Conservation (phyloP, 2,329 filamentous ascomycete species). For the Xylaria sp. region DNA sequence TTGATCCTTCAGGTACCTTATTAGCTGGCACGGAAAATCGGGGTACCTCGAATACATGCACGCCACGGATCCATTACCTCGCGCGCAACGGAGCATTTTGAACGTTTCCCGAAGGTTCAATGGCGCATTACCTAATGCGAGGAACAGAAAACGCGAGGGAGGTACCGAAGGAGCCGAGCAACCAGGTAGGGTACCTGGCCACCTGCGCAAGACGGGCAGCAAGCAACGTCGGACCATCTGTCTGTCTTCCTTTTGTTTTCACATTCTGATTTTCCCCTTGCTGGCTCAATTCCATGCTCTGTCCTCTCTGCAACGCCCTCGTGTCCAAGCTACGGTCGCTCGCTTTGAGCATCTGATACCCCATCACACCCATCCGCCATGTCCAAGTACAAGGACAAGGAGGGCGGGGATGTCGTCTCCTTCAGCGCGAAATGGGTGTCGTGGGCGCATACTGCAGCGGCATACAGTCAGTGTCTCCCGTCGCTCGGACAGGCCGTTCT, state of each 20-base stretch:
- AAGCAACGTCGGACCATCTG: too few species aligned
- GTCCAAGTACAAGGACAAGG: conserved; percentile 64
- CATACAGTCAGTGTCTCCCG: conserved; percentile 65
- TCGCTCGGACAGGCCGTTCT: too few species aligned
- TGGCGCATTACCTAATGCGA: too few species aligned
- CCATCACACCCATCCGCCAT: conserved; percentile 21
- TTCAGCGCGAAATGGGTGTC: conserved; percentile 91
- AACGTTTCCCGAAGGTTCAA: neutral
- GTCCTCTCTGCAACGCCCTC: too few species aligned
- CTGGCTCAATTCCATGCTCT: neutral
- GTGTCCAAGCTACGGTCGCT: too few species aligned
- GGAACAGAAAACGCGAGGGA: neutral
- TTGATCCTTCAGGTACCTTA: too few species aligned
- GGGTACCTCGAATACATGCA: too few species aligned
- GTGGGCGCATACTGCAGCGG: conserved; percentile 80
- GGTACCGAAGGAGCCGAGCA: conserved; percentile 18
- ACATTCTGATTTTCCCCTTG: conserved; percentile 1
- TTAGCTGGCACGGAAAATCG: too few species aligned
- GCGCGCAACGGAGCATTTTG: too few species aligned
- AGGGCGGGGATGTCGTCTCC: conserved; percentile 59
- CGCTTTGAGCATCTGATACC: neutral
- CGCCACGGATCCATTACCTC: too few species aligned
- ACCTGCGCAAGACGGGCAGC: too few species aligned
- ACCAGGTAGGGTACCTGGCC: too few species aligned
- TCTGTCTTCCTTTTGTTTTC: neutral